Conservation (phyloP, 129 eudicot genomes). For the sunflower (Helianthus annuus) region DNA sequence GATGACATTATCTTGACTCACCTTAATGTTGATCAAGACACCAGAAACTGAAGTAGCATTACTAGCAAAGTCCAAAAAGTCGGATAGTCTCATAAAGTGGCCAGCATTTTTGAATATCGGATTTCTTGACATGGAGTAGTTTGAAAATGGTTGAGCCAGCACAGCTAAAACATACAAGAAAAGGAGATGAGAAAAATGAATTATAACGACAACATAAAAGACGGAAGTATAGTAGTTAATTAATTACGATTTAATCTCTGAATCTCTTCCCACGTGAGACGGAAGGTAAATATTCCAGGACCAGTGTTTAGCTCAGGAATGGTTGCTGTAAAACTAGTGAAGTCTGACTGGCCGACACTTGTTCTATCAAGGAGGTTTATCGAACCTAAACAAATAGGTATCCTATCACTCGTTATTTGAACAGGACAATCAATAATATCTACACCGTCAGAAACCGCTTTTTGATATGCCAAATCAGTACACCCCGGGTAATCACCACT, state of each 20-base stretch:
- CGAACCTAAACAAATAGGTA: slow-evolving; percentile 82
- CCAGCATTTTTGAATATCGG: slow-evolving; percentile 57
- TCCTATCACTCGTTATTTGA: slow-evolving; percentile 69
- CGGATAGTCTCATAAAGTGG: slow-evolving; percentile 45
- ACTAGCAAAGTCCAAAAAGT: slow-evolving; percentile 54
- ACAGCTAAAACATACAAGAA: slow-evolving; percentile 46
- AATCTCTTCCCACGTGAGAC: slow-evolving; percentile 69
- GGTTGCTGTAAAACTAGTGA: slow-evolving; percentile 5
- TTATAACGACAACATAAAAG: too few species aligned
- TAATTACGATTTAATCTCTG: slow-evolving; percentile 55
- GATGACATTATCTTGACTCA: slow-evolving; percentile 32
- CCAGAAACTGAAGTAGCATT: slow-evolving; percentile 69
- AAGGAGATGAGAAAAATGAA: neutral
- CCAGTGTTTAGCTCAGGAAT: slow-evolving; percentile 45
- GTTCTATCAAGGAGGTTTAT: slow-evolving; percentile 76
- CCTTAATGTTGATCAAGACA: slow-evolving; percentile 80
- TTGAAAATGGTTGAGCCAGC: slow-evolving; percentile 35
- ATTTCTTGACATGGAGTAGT: slow-evolving; percentile 43
- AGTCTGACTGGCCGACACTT: slow-evolving; percentile 34
- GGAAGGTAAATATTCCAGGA: slow-evolving; percentile 65
- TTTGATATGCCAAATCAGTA: slow-evolving; percentile 62
- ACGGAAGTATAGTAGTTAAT: too few species aligned
- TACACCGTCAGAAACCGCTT: slow-evolving; percentile 80
- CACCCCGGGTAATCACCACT: slow-evolving; percentile 93
- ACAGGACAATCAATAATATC: slow-evolving; percentile 86